These are phyloP conservation scores for Aspergillus novofumigatus DNA, from an alignment of 2,329 filamentous ascomycete genomes.

Conservation along the genomic window DNA sequence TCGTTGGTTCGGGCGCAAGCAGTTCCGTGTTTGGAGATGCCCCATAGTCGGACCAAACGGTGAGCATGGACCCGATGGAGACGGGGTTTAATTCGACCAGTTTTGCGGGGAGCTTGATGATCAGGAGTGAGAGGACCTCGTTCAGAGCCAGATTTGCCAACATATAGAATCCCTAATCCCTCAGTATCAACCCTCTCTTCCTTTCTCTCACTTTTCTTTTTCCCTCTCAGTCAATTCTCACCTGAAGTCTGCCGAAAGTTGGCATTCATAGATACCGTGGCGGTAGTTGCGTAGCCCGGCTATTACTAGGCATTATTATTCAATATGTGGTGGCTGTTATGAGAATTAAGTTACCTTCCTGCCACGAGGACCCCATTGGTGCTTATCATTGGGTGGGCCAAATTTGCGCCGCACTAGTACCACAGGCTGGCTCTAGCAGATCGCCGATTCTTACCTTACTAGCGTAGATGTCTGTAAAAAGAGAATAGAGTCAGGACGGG, in stretches of 20 bases:
- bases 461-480: background rate
- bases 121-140: background rate
- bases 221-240: background rate
- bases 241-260: background rate
- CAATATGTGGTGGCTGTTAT: background rate
- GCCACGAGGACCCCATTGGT: conserved; percentile 14
- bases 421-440: conserved; percentile 9
- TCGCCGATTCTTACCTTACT: conserved; percentile 4
- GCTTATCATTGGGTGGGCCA: conserved; percentile 6
- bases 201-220: background rate
- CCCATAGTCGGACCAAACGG: background rate
- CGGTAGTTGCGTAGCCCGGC: too few species aligned
- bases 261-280: too few species aligned
- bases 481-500: background rate
- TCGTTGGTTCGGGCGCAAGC: conserved; percentile 5
- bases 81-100: background rate
- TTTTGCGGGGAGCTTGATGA: background rate
- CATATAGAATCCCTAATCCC: background rate
- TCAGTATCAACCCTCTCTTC: background rate
- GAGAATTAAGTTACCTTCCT: conserved; percentile 7
- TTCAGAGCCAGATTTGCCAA: background rate
- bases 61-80: background rate
- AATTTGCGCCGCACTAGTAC: conserved; percentile 7
- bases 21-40: background rate
- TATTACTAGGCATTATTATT: too few species aligned